A percentile compares a stretch with the other conserved stretches of the same genome.
These are phyloP conservation scores for Cyamopsis tetragonoloba DNA, from an alignment of 306 rosid genomes.

Conservation along the genomic window DNA sequence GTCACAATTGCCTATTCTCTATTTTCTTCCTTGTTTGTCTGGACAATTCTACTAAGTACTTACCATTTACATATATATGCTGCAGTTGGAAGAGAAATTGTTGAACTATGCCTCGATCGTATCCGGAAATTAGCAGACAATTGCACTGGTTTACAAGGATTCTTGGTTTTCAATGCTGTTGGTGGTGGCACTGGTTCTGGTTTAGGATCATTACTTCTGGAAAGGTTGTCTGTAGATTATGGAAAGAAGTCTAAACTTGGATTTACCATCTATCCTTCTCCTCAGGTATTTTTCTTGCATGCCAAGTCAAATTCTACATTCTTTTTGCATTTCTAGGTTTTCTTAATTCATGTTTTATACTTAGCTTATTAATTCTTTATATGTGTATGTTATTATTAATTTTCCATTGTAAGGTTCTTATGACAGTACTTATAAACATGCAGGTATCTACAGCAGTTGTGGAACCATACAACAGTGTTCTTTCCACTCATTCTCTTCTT, in stretches of 20 bases:
- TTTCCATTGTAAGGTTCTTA: constrained; percentile 10
- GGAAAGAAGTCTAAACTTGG: constrained; percentile 78
- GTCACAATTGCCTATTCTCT: neutral
- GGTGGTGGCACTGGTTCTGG: constrained; percentile 91
- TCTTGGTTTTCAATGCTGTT: constrained; percentile 71
- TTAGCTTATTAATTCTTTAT: neutral
- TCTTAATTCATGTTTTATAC: neutral
- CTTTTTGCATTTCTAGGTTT: neutral
- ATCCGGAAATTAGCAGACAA: constrained; percentile 68
- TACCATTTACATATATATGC: constrained; percentile 26
- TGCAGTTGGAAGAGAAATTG: constrained; percentile 72
- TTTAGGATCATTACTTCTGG: constrained; percentile 69
- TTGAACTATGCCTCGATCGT: constrained; percentile 74
- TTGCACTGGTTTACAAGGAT: constrained; percentile 81
- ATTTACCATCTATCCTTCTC: constrained; percentile 71
- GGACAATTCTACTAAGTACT: constrained; percentile 17
- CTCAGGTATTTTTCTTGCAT: constrained; percentile 48
- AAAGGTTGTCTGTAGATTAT: constrained; percentile 69
- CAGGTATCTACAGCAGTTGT: constrained; percentile 87
- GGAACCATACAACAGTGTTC: constrained; percentile 84
- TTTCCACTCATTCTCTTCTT: constrained; percentile 74
- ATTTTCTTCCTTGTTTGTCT: neutral
- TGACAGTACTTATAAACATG: constrained; percentile 3
- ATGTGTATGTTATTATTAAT: neutral
- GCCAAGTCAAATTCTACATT: neutral